A percentile compares a stretch with the other conserved stretches of the same genome.
These are phyloP conservation scores for Leishmania lainsoni DNA, from an alignment of 208 protist species.

Conservation along the genomic window DNA sequence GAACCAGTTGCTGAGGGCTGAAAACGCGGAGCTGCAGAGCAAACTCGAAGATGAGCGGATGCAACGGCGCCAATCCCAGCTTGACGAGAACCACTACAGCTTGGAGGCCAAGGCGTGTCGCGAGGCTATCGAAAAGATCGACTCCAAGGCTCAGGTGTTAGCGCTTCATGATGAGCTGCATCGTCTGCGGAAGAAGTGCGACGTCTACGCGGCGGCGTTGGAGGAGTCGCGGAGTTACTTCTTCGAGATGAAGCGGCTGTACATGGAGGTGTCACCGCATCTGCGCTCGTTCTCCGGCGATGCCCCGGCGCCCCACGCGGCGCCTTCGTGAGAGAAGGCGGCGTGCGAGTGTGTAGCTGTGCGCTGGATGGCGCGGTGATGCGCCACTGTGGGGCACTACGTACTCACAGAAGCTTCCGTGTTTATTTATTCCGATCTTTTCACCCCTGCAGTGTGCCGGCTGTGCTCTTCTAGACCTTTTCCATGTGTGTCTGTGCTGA, in stretches of 20 bases:
- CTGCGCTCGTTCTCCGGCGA: constrained; percentile 12
- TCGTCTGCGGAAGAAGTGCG: constrained; percentile 53
- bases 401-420: background rate
- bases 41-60: constrained; percentile 40
- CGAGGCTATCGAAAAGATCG: constrained; percentile 32
- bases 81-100: constrained; percentile 32
- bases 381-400: background rate
- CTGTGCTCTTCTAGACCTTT: background rate
- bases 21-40: constrained; percentile 51
- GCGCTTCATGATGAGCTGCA: constrained; percentile 65
- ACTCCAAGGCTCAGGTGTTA: constrained; percentile 46
- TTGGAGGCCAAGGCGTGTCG: constrained; percentile 31
- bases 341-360: background rate
- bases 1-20: constrained; percentile 43
- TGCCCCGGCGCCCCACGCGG: background rate
- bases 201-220: constrained; percentile 67
- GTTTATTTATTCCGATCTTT: too few relatives aligned
- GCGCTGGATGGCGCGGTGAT: background rate
- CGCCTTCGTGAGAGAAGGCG: background rate
- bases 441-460: background rate
- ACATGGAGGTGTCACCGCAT: constrained; percentile 53
- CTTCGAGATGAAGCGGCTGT: constrained; percentile 77
- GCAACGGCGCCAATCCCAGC: constrained; percentile 37
- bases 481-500: background rate
- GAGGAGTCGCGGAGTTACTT: constrained; percentile 73